Percentiles rank a stretch among this genome's conserved stretches.
Evolutionary conservation across 176 grass and related monocot genomes (phyloP).

Genomic region (Dendrocalamus sinicus): DNA sequence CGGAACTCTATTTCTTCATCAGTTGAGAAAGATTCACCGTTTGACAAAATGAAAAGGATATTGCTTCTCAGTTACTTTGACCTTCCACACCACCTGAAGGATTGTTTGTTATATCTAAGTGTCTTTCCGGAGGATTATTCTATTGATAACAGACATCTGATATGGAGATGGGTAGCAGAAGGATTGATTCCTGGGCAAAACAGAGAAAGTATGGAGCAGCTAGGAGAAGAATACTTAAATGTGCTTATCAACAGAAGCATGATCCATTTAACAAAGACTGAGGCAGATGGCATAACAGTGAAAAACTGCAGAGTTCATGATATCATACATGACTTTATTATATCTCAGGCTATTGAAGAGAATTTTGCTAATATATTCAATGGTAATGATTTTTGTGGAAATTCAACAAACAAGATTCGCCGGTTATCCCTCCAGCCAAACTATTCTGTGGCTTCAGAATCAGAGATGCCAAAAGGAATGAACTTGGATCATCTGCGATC

Average conservation of each 20-base stretch:
- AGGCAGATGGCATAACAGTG: not conserved
- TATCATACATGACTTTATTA: not conserved
- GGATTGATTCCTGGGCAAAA: not conserved
- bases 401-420: not conserved
- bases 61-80: slow-evolving; percentile 39
- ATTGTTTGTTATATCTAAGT: slow-evolving; percentile 37
- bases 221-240: slow-evolving; percentile 1
- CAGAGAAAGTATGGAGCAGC: not conserved
- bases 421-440: not conserved
- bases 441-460: not conserved
- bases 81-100: slow-evolving; percentile 25
- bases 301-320: not conserved
- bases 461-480: not conserved
- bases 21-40: not conserved
- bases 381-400: too few species aligned
- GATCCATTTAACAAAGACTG: not conserved
- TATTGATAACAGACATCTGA: not conserved
- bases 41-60: slow-evolving; percentile 33
- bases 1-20: not conserved
- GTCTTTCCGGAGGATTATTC: slow-evolving; percentile 36
- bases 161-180: slow-evolving; percentile 33
- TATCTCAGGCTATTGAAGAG: too few species aligned
- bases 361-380: too few species aligned
- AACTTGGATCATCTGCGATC: slow-evolving; percentile 15
- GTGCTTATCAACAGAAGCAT: slow-evolving; percentile 37